Percentiles rank a stretch among this genome's conserved stretches.
These are phyloP conservation scores for Thuja plicata DNA, from an alignment of 83 land plant species.

Conservation along the genomic window DNA sequence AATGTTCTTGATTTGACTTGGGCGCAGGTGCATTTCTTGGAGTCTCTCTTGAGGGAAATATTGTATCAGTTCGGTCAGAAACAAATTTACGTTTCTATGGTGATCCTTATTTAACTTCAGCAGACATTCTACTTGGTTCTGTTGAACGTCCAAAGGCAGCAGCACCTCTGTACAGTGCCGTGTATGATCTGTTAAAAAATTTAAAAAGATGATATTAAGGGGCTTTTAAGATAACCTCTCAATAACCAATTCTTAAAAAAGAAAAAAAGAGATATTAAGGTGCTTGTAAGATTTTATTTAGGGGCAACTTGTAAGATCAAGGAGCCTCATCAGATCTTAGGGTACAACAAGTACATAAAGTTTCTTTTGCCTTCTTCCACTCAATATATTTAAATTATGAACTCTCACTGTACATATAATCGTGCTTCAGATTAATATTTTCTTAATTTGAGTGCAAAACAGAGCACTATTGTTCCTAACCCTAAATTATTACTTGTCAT, in stretches of 20 bases:
- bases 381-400: not conserved
- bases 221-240: not conserved
- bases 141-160: constrained; percentile 73
- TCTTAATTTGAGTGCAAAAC: not conserved
- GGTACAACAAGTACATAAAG: not conserved
- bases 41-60: constrained; percentile 72
- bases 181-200: constrained; percentile 42
- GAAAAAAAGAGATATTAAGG: not conserved
- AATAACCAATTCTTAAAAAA: not conserved
- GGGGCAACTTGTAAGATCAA: not conserved
- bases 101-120: constrained; percentile 63
- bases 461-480: not conserved
- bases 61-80: constrained; percentile 57
- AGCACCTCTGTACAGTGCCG: constrained; percentile 62
- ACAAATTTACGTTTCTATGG: constrained; percentile 73
- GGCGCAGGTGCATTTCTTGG: constrained; percentile 79
- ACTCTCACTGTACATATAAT: not conserved
- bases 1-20: not conserved
- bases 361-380: not conserved
- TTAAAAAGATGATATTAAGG: not conserved
- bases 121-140: constrained; percentile 68
- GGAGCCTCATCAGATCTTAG: not conserved
- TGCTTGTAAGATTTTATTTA: not conserved
- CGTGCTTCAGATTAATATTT: not conserved
- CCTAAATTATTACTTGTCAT: not conserved